These are phyloP conservation scores for Zalerion maritima DNA, from an alignment of 495 filamentous ascomycete species.

Conservation along the genomic window DNA sequence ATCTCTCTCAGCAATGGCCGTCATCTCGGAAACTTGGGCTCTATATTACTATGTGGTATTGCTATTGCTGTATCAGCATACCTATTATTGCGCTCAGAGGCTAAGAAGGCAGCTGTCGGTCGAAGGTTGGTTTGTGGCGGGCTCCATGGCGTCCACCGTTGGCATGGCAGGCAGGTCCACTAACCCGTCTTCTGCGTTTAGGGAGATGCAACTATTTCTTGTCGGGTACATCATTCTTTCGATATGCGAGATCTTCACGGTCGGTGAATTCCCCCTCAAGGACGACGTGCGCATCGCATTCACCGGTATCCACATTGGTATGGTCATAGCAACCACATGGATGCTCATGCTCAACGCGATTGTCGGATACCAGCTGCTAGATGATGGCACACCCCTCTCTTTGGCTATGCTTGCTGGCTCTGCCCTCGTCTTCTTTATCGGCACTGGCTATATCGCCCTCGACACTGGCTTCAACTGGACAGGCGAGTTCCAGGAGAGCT, in stretches of 20 bases:
- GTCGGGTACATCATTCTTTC: constrained; percentile 74
- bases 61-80: constrained; percentile 52
- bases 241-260: constrained; percentile 92
- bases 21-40: constrained; percentile 77
- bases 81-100: constrained; percentile 69
- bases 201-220: constrained; percentile 94
- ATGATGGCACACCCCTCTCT: constrained; percentile 81
- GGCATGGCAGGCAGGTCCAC: neutral
- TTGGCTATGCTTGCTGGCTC: constrained; percentile 61
- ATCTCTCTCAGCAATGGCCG: constrained; percentile 50
- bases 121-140: constrained; percentile 55
- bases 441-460: constrained; percentile 88
- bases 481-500: constrained; percentile 49
- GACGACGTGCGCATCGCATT: constrained; percentile 61
- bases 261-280: constrained; percentile 72
- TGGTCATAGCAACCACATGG: constrained; percentile 80
- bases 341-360: constrained; percentile 82
- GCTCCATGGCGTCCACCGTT: neutral
- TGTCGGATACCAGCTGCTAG: constrained; percentile 83
- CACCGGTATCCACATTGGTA: constrained; percentile 79
- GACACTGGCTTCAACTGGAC: constrained; percentile 88
- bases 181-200: constrained; percentile 28
- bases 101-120: constrained; percentile 87
- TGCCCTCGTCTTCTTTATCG: constrained; percentile 59
- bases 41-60: constrained; percentile 69